These are phyloP conservation scores for Microcyclosporella mali DNA, from an alignment of 2,329 filamentous ascomycete species.

Conservation along the genomic window DNA sequence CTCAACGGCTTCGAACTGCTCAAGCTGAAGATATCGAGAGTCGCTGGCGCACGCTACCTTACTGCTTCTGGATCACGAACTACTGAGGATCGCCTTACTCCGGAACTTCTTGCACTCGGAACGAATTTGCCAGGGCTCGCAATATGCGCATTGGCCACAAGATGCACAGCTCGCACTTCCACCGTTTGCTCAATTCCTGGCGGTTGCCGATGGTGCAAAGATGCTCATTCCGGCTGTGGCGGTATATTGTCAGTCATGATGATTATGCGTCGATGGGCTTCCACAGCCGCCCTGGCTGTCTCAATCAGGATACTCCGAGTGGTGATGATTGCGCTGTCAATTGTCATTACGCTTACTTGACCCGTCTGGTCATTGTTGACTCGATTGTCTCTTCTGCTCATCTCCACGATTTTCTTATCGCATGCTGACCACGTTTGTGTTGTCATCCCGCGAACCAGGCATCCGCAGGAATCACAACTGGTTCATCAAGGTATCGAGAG, in stretches of 20 bases:
- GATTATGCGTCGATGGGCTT: slow-evolving; percentile 53
- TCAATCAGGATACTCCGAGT: too few species aligned
- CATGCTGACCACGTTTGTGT: too few species aligned
- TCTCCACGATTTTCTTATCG: too few species aligned
- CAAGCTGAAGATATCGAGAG: slow-evolving; percentile 40
- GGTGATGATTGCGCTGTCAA: too few species aligned
- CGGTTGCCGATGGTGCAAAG: slow-evolving; percentile 37
- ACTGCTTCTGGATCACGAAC: slow-evolving; percentile 41
- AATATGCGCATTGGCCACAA: slow-evolving; percentile 50
- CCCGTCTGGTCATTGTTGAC: too few species aligned
- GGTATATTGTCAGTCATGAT: slow-evolving; percentile 47
- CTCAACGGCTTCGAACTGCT: slow-evolving; percentile 46
- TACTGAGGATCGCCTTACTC: slow-evolving; percentile 49
- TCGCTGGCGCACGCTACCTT: slow-evolving; percentile 49
- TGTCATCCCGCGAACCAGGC: too few species aligned
- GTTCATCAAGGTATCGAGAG: too few species aligned
- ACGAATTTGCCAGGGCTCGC: slow-evolving; percentile 33
- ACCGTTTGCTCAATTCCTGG: slow-evolving; percentile 47
- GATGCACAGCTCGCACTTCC: slow-evolving; percentile 53
- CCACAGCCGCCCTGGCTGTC: slow-evolving; percentile 47
- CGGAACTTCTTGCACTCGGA: slow-evolving; percentile 50
- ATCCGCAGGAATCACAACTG: too few species aligned
- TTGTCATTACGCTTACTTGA: too few species aligned
- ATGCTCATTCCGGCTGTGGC: slow-evolving; percentile 51
- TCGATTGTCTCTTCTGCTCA: too few species aligned